A percentile compares a stretch with the other conserved stretches of the same genome.
Evolutionary conservation across 148 eudicot species (phyloP).

Genomic region (Euryodendron excelsum): DNA sequence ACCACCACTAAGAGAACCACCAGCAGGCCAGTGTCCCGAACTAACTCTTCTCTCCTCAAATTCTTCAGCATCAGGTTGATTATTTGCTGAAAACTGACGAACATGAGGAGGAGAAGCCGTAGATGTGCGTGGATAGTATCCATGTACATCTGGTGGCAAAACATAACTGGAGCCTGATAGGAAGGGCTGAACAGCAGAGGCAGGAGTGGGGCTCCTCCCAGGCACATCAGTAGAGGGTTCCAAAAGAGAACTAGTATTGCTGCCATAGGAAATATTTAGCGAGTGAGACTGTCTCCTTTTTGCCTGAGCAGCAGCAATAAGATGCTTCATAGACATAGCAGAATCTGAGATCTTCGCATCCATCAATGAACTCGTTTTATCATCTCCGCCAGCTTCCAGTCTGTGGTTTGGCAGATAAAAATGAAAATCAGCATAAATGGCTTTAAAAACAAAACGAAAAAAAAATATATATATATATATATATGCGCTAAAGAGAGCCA

Average conservation of each 20-base stretch:
- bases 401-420: conserved; percentile 35
- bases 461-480: no score
- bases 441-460: no score
- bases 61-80: conserved; percentile 50
- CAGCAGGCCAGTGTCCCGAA: conserved; percentile 53
- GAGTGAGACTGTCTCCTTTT: conserved; percentile 65
- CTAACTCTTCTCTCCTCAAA: conserved; percentile 56
- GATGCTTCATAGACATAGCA: conserved; percentile 61
- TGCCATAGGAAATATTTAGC: conserved; percentile 41
- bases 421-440: conserved; percentile 3
- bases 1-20: conserved; percentile 74
- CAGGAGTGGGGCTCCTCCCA: conserved; percentile 50
- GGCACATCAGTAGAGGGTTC: conserved; percentile 28
- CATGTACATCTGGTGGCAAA: conserved; percentile 38
- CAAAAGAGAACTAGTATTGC: conserved; percentile 24
- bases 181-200: conserved; percentile 35
- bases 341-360: conserved; percentile 56
- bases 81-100: conserved; percentile 26
- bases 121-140: conserved; percentile 31
- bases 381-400: conserved; percentile 41
- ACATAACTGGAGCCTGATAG: conserved; percentile 36
- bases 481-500: conserved; percentile 9
- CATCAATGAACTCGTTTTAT: conserved; percentile 31
- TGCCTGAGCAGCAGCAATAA: conserved; percentile 96
- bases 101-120: conserved; percentile 49